Evolutionary conservation across 768 basidiomycete species (phyloP), one percentile per base, ranked within the genome.

Genomic region (Inosperma sp.): DNA sequence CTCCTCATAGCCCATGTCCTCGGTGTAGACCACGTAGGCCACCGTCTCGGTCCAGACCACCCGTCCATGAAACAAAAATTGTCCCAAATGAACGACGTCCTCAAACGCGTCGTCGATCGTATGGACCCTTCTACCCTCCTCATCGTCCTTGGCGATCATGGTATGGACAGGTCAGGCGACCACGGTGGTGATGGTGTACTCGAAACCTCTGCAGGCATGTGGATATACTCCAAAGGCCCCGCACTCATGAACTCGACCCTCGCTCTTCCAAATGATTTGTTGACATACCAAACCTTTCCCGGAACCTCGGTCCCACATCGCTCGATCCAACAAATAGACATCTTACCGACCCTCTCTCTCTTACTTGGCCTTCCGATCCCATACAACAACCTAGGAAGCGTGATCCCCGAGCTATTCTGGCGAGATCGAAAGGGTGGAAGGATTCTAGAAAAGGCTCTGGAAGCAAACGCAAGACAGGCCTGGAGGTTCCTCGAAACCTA

Each of bases 11-110:
- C 89, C 5, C 96, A 98, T 60, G 88, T 93, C 59, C 79, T 99
- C 21, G 96, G 96, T 12, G 91, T 97, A 3, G 96, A 98, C 65
- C 96, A 98, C 63, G 93, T 86, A 33, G 96, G 96, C 1, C 95
- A 99, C 62, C 79, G 96, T 46, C 81, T 97, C 6, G 94, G 95
- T 0, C 93, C 95, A 0, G 84, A 89, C 48, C 87, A 93, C 58
- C 80, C 83, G 0, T 82, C 79, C 41, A 96, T 97, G 93, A 80
- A 76, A 54, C 69, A 80, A 19, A 99, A 99, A 66, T 72, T 98
- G 16, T 64, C 71, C 51, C 92, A 97, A 65, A 95, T 97, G 91
- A 83, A 98, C 64, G 64, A 74, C 23, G 83, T 96, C 0, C 69
- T 99, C 2, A 64, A 66, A 10, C 74, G 79, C 5, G 84, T 95